Evolutionary conservation across 495 filamentous ascomycete genomes (phyloP).

Genomic region (Ramalina peruviana): DNA sequence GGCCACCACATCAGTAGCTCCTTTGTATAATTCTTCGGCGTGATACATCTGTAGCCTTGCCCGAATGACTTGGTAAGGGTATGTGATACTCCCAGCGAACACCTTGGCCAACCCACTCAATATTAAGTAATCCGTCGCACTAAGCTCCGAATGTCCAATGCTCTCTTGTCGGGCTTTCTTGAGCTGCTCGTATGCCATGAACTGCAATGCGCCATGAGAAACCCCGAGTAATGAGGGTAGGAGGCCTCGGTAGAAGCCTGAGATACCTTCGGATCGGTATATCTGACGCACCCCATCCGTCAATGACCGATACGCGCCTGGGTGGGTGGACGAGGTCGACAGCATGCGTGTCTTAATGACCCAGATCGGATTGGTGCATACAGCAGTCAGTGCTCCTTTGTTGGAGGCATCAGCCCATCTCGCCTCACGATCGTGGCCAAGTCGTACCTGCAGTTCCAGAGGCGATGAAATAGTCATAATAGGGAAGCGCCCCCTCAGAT

Average conservation of each 20-base stretch:
- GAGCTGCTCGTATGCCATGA: constrained; percentile 85
- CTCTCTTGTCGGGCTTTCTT: constrained; percentile 41
- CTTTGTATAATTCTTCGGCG: constrained; percentile 52
- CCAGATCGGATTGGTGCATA: constrained; percentile 93
- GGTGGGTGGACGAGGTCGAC: constrained; percentile 53
- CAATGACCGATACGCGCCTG: constrained; percentile 73
- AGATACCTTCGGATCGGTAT: constrained; percentile 50
- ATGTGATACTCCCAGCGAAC: constrained; percentile 73
- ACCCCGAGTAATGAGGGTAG: constrained; percentile 80
- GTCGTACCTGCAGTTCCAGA: constrained; percentile 56
- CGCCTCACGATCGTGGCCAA: not conserved
- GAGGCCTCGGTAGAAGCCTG: constrained; percentile 74
- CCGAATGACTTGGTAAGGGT: constrained; percentile 86
- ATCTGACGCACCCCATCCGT: constrained; percentile 51
- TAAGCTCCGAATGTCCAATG: constrained; percentile 30
- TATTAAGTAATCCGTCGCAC: constrained; percentile 61
- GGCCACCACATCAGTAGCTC: constrained; percentile 52
- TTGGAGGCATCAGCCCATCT: not conserved
- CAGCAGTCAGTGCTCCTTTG: constrained; percentile 50
- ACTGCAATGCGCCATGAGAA: constrained; percentile 86
- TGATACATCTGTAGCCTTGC: constrained; percentile 81
- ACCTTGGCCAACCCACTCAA: constrained; percentile 74
- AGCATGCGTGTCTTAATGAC: constrained; percentile 98
- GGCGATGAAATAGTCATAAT: constrained; percentile 69
- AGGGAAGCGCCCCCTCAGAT: constrained; percentile 31